A percentile compares a stretch with the other conserved stretches of the same genome.
Conservation (phyloP, 345 rosid genomes). For the Combretum micranthum region DNA sequence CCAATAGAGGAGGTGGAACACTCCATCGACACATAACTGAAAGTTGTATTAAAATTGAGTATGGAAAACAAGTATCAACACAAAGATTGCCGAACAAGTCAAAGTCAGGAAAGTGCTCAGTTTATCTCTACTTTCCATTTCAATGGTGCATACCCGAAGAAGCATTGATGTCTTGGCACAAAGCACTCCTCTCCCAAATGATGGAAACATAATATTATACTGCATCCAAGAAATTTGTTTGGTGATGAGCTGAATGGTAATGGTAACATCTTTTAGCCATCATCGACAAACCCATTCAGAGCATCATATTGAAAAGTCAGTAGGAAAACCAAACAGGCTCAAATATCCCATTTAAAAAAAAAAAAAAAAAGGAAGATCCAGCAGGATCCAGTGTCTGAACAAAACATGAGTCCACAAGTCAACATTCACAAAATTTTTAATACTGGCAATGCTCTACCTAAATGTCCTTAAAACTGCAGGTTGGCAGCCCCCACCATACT, state of each 20-base stretch:
- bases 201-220: constrained; percentile 53
- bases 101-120: background rate
- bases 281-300: constrained; percentile 85
- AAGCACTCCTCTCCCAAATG: constrained; percentile 86
- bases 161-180: constrained; percentile 96
- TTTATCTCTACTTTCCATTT: too few relatives aligned
- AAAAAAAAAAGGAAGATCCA: too few relatives aligned
- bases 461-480: constrained; percentile 94
- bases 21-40: constrained; percentile 35
- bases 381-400: too few relatives aligned
- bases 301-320: constrained; percentile 40
- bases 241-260: constrained; percentile 72
- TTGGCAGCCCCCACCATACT: constrained; percentile 87
- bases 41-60: too few relatives aligned
- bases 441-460: constrained; percentile 40
- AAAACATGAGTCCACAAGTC: background rate
- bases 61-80: too few relatives aligned
- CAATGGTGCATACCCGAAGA: constrained; percentile 51
- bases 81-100: background rate
- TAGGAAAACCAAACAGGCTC: too few relatives aligned
- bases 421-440: too few relatives aligned
- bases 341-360: too few relatives aligned
- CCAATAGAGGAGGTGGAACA: constrained; percentile 83
- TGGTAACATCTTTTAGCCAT: constrained; percentile 92
- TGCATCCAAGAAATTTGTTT: constrained; percentile 68